Conservation (phyloP, 179 eudicot genomes). For the Sideroxylon spinosum region DNA sequence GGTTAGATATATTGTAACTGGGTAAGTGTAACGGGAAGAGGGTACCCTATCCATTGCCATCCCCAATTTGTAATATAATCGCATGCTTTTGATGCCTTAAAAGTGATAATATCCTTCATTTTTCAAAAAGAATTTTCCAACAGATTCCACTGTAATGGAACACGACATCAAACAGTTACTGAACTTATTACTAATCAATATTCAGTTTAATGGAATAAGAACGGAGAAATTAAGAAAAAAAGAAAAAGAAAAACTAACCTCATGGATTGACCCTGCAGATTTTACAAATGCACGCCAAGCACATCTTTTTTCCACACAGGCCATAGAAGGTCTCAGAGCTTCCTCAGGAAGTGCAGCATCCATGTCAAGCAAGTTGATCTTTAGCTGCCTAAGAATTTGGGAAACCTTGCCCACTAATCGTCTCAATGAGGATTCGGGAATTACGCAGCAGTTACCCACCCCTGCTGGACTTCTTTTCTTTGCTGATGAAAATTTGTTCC, state of each 20-base stretch:
- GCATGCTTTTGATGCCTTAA: too few species aligned
- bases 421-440: slow-evolving; percentile 59
- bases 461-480: slow-evolving; percentile 25
- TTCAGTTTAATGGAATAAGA: not conserved
- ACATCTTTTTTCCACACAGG: slow-evolving; percentile 39
- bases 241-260: slow-evolving; percentile 49
- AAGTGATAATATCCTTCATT: too few species aligned
- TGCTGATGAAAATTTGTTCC: slow-evolving; percentile 20
- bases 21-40: too few species aligned
- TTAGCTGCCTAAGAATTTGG: slow-evolving; percentile 59
- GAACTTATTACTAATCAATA: not conserved
- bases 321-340: slow-evolving; percentile 56
- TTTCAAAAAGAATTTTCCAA: too few species aligned
- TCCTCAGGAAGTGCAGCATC: slow-evolving; percentile 85
- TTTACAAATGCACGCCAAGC: slow-evolving; percentile 82
- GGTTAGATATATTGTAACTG: too few species aligned
- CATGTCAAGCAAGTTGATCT: slow-evolving; percentile 77
- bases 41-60: too few species aligned
- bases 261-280: slow-evolving; percentile 67
- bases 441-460: slow-evolving; percentile 30
- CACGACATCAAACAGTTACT: not conserved
- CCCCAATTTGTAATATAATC: too few species aligned
- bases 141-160: not conserved
- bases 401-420: slow-evolving; percentile 56
- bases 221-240: slow-evolving; percentile 11